phyloP scores from a whole-genome alignment of 768 basidiomycete genomes.

The Boletus huronensis region DNA sequence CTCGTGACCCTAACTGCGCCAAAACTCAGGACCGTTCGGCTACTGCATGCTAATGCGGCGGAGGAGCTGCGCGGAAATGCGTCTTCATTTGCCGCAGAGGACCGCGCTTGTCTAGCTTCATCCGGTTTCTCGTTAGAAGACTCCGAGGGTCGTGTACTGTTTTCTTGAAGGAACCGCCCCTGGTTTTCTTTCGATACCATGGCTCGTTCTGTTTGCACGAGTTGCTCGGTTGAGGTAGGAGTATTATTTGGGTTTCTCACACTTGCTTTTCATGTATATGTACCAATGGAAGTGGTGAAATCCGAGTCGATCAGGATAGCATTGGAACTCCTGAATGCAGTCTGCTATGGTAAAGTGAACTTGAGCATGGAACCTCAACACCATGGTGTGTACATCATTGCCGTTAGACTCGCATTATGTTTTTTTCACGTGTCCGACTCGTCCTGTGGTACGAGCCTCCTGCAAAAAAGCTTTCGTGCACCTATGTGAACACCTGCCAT shows the following conservation, averaged over 20 bases:
- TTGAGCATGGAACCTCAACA: too few species aligned
- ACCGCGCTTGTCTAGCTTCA: slow-evolving; percentile 5
- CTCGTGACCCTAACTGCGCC: slow-evolving; percentile 22
- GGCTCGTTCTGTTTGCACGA: neutral
- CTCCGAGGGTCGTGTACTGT: slow-evolving; percentile 13
- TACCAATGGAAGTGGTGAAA: neutral
- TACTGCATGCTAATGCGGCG: slow-evolving; percentile 16
- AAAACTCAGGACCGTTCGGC: slow-evolving; percentile 18
- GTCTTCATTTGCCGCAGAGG: slow-evolving; percentile 6
- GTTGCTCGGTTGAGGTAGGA: too few species aligned
- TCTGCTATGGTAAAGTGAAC: neutral
- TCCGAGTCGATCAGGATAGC: neutral
- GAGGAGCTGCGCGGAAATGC: slow-evolving; percentile 13
- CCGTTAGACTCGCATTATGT: too few species aligned
- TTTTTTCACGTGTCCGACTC: neutral
- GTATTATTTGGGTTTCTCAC: neutral
- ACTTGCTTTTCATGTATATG: neutral
- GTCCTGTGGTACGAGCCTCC: neutral
- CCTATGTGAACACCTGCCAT: neutral
- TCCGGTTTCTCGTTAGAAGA: slow-evolving; percentile 23
- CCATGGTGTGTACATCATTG: too few species aligned
- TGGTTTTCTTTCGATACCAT: neutral
- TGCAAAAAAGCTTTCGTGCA: neutral
- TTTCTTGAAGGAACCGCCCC: slow-evolving; percentile 5
- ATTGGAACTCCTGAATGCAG: neutral